These are phyloP conservation scores for Davidsoniella eucalypti DNA, from an alignment of 2,329 filamentous ascomycete species.

Conservation along the genomic window DNA sequence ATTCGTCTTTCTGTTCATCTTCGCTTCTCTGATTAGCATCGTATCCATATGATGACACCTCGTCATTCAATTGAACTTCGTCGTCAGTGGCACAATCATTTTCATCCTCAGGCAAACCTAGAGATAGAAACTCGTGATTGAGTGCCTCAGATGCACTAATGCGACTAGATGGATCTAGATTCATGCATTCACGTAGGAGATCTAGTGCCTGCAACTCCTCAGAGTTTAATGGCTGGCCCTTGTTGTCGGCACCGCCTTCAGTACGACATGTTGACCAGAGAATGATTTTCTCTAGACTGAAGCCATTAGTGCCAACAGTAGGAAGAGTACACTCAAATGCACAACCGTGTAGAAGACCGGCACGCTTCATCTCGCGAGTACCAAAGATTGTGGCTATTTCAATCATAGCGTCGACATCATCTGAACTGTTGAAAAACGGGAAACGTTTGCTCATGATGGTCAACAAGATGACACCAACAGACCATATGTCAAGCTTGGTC, in stretches of 20 bases:
- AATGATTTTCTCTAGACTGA: conserved; percentile 82
- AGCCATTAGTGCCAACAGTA: conserved; percentile 71
- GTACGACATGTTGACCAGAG: conserved; percentile 81
- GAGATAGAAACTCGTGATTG: conserved; percentile 49
- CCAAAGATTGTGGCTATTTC: conserved; percentile 96
- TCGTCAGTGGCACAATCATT: not conserved
- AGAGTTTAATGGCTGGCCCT: conserved; percentile 35
- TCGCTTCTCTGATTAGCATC: no score
- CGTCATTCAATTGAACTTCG: no score
- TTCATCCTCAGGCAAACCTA: conserved; percentile 9
- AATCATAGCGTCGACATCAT: conserved; percentile 93
- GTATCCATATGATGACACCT: no score
- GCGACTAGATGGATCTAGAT: conserved; percentile 56
- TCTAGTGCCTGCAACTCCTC: conserved; percentile 59
- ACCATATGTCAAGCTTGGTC: conserved; percentile 93
- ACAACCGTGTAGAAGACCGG: conserved; percentile 71
- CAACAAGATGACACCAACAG: conserved; percentile 88
- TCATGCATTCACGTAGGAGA: conserved; percentile 57
- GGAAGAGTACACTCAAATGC: conserved; percentile 88
- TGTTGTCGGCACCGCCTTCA: conserved; percentile 36
- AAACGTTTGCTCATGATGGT: conserved; percentile 85
- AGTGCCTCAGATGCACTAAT: conserved; percentile 64
- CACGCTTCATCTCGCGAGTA: conserved; percentile 62
- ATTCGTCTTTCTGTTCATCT: no score
- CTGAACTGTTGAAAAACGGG: conserved; percentile 97